Percentiles rank a stretch among this genome's conserved stretches.
These are phyloP conservation scores for Asclepias syriaca DNA, from an alignment of 257 asterid species.

Conservation along the genomic window DNA sequence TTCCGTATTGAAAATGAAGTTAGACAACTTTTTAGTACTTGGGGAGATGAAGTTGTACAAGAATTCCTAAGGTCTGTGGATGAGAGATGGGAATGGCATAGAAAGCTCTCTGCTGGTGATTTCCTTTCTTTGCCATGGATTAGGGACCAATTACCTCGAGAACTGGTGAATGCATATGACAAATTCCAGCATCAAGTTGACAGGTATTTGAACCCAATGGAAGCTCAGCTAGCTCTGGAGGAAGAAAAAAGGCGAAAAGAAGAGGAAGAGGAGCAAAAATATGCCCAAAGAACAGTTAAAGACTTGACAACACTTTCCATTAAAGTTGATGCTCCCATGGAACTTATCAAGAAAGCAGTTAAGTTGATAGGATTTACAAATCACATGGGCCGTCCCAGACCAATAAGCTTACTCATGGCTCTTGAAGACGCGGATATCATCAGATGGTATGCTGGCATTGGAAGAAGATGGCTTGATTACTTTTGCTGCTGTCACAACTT, in stretches of 20 bases:
- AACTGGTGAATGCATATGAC: slow-evolving; percentile 72
- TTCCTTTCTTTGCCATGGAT: slow-evolving; percentile 67
- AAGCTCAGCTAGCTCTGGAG: slow-evolving; percentile 56
- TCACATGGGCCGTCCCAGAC: too few species aligned
- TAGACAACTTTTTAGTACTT: slow-evolving; percentile 44
- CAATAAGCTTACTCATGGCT: too few species aligned
- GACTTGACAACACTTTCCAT: too few species aligned
- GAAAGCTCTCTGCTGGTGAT: slow-evolving; percentile 64
- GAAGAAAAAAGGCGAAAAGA: slow-evolving; percentile 48
- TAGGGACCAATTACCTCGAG: slow-evolving; percentile 69
- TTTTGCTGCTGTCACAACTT: too few species aligned
- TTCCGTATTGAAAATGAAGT: slow-evolving; percentile 63
- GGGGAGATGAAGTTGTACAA: slow-evolving; percentile 74
- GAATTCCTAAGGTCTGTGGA: slow-evolving; percentile 60
- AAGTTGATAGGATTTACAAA: too few species aligned
- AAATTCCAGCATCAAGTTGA: slow-evolving; percentile 67
- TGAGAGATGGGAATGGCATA: slow-evolving; percentile 75
- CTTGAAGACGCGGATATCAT: too few species aligned
- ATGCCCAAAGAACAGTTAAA: too few species aligned
- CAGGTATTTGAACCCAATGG: slow-evolving; percentile 59
- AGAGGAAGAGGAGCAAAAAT: slow-evolving; percentile 64
- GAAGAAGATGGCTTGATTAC: too few species aligned
- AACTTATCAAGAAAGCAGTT: too few species aligned
- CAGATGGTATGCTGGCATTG: too few species aligned
- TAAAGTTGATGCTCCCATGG: too few species aligned